A percentile compares a stretch with the other conserved stretches of the same genome.
Evolutionary conservation across 148 eudicot genomes (phyloP).

Genomic region (Diospyros kaki): DNA sequence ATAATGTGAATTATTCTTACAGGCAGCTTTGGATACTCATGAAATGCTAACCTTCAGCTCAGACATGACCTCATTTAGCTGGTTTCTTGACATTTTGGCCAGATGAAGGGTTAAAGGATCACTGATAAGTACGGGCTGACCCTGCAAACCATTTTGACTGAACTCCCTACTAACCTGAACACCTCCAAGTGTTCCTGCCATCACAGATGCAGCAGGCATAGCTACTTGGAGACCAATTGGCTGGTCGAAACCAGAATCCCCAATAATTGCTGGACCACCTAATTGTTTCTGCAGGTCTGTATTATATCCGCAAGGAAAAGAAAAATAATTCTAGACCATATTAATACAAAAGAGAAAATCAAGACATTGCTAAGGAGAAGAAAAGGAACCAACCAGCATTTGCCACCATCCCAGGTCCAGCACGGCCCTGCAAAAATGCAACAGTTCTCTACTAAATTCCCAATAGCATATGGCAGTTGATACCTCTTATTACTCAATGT

Average conservation of each 20-base stretch:
- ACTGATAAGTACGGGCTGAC: conserved; percentile 44
- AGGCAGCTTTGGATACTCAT: neutral
- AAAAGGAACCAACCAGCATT: conserved; percentile 56
- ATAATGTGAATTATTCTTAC: neutral
- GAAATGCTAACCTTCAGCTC: conserved; percentile 66
- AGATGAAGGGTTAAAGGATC: conserved; percentile 87
- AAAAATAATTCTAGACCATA: neutral
- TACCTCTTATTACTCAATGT: neutral
- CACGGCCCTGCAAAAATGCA: conserved; percentile 72
- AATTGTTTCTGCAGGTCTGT: conserved; percentile 67
- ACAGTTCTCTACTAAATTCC: neutral
- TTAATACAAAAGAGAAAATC: conserved; percentile 1
- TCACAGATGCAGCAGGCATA: conserved; percentile 73
- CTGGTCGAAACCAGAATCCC: conserved; percentile 50
- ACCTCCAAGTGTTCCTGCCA: conserved; percentile 91
- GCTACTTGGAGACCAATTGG: conserved; percentile 77
- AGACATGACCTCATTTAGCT: conserved; percentile 64
- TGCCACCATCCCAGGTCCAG: conserved; percentile 80
- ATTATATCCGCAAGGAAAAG: conserved; percentile 1
- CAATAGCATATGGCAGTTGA: conserved; percentile 1
- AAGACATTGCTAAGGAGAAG: neutral
- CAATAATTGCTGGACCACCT: conserved; percentile 49
- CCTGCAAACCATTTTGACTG: conserved; percentile 52
- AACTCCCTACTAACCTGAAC: conserved; percentile 50
- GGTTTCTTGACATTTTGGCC: conserved; percentile 84